These are phyloP conservation scores for Auricularia cornea DNA, from an alignment of 768 basidiomycete species.

Conservation along the genomic window DNA sequence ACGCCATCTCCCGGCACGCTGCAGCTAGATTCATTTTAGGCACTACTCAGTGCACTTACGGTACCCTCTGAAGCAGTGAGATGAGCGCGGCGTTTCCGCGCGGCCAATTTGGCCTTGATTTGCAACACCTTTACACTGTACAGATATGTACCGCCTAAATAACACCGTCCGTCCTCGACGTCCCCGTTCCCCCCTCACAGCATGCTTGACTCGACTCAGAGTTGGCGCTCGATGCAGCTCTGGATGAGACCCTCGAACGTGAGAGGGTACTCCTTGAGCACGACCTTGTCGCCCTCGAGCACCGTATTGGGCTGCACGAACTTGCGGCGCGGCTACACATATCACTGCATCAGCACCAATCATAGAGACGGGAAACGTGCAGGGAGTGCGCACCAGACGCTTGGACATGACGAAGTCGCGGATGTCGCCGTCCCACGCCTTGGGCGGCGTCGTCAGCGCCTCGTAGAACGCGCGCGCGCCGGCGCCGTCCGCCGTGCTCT, in stretches of 20 bases:
- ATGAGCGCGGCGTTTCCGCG: too few relatives aligned
- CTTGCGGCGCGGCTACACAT: constrained; percentile 64
- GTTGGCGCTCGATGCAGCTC: constrained; percentile 67
- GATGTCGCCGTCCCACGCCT: constrained; percentile 67
- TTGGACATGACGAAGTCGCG: constrained; percentile 70
- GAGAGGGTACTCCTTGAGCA: constrained; percentile 71
- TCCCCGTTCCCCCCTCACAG: too few relatives aligned
- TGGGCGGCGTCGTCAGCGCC: constrained; percentile 63
- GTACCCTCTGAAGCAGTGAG: too few relatives aligned
- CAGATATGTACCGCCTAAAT: too few relatives aligned
- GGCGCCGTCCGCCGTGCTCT: constrained; percentile 75
- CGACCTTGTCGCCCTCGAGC: constrained; percentile 55
- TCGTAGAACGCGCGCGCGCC: constrained; percentile 76
- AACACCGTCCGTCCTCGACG: too few relatives aligned
- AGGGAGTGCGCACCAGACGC: constrained; percentile 55
- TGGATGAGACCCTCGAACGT: constrained; percentile 68
- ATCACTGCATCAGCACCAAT: background rate
- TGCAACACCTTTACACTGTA: too few relatives aligned
- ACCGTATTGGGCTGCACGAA: constrained; percentile 77
- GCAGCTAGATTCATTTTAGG: too few relatives aligned
- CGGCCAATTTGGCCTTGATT: too few relatives aligned
- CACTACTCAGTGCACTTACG: too few relatives aligned
- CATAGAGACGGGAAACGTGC: background rate
- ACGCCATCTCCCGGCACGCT: too few relatives aligned
- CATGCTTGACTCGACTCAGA: constrained; percentile 30